Evolutionary conservation across 305 asterid genomes (phyloP), one percentile per base, ranked within the genome.

Genomic region (Solanum hybrid): DNA sequence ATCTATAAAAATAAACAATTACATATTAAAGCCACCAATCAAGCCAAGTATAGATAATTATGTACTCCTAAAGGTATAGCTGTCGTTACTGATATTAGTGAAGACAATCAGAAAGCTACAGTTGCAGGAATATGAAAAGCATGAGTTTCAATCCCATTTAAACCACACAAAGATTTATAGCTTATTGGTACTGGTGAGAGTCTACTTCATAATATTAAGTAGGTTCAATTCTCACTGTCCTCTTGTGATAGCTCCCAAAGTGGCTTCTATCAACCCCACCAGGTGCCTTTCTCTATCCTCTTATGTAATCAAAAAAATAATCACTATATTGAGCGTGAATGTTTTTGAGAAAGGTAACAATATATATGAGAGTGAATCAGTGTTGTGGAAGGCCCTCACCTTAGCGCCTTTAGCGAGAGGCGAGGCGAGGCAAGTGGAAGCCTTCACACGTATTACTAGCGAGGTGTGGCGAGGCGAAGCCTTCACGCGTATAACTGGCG

Each of bases 1-100:
- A 96, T 93, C 99, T 97, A 92, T 92, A 94, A 92, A 93, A 86
- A 90, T 89, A 92, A 87, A 87, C 5, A 51, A n/a, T n/a, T 34
- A 76, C 39, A 31, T 46, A 84, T 84, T 88, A 46, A 88, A 33
- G 42, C 78, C 75, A 89, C 39, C 51, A 82, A 71, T 16, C 88
- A 84, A 84, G 29, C 11, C 6, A 84, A 31, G 36, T 84, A 51
- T 29, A 84, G 40, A 46, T 46, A 37, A 51, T 51, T 84, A 84
- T 82, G 71, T 57, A 84, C 40, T 29, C 40, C 87, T 20, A 46
- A 84, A 29, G 74, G 14, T 84, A 51, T 51, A 51, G 74, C 14
- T 83, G 69, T 83, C 31, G 39, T 42, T 40, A 83, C 87, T 46
- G 34, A 83, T 42, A 46, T 42, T 83, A 46, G 74, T 83, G 39